Base-by-base conservation (phyloP, 2,329 filamentous ascomycete genomes). In the Penicillium brevicompactum region DNA sequence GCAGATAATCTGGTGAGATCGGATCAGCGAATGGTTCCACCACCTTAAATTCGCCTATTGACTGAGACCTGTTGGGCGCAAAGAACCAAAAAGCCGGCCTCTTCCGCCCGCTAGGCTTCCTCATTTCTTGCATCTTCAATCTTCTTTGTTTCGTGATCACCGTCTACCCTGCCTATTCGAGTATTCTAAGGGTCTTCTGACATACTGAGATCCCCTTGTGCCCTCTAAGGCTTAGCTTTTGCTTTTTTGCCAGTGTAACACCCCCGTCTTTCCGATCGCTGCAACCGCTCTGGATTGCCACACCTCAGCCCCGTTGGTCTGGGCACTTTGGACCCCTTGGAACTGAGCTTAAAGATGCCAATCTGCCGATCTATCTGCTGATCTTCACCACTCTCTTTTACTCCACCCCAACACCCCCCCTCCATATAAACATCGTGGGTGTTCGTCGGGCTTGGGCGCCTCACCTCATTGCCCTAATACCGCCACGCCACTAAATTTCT, bases 1-100 rank as follows among this genome's bases (percentile, higher is more conserved):
- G 22, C 34, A 7, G 31, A 30, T 11, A 48, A 48, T 44, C 41
- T 43, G 42, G 49, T 49, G n/a, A n/a, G n/a, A 18, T 46, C 55
- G 53, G 59, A 61, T 64, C 55, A 57, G 18, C 58, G 49, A 11
- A 8, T 42, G 56, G 58, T 54, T 59, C 60, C 61, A 64, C 61
- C 58, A 59, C 51, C 56, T 59, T 61, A 64, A 47, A 54, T 60
- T 43, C 24, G 27, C 49, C 42, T 34, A 51, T 38, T 18, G n/a
- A 34, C 46, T 40, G 30, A 37, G 21, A 34, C 42, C 42, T 22
- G n/a, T n/a, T 16, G 18, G 14, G n/a, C 6, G n/a, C 37, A 14
- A 4, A 38, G 16, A 16, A 16, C 37, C 37, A 4, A 38, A 38
- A 10, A 31, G 42, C 49, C 51, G 51, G 51, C 48, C 48, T 38